phyloP scores from a whole-genome alignment of 768 basidiomycete species.

The Mycena sanguinolenta region DNA sequence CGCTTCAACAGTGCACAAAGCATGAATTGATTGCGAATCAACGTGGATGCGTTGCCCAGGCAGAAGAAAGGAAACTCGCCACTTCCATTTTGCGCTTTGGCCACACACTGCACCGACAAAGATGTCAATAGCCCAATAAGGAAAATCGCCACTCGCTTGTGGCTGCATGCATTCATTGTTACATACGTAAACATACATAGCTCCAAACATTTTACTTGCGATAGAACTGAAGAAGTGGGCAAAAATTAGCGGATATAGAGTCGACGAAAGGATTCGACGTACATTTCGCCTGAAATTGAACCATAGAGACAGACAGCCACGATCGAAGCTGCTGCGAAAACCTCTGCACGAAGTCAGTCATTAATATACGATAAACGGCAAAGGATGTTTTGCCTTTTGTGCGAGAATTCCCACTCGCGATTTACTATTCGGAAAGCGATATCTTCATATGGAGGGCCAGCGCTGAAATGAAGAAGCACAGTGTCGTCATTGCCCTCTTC shows the following conservation, averaged over 20 bases:
- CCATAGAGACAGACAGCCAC: slow-evolving; percentile 95
- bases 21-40: slow-evolving; percentile 16
- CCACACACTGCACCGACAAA: neutral
- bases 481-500: slow-evolving; percentile 97
- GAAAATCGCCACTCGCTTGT: slow-evolving; percentile 15
- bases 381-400: slow-evolving; percentile 77
- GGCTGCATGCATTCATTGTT: neutral
- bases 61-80: neutral
- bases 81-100: neutral
- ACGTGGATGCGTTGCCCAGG: neutral
- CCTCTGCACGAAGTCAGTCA: slow-evolving; percentile 65
- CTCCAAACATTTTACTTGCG: slow-evolving; percentile 69
- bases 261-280: slow-evolving; percentile 49
- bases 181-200: slow-evolving; percentile 18
- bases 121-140: slow-evolving; percentile 2
- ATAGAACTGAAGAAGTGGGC: slow-evolving; percentile 70
- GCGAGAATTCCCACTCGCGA: slow-evolving; percentile 98
- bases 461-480: slow-evolving; percentile 91
- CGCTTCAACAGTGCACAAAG: slow-evolving; percentile 20
- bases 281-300: slow-evolving; percentile 97
- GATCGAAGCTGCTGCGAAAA: slow-evolving; percentile 96
- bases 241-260: slow-evolving; percentile 30
- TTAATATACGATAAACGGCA: slow-evolving; percentile 5
- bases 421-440: slow-evolving; percentile 99
- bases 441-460: slow-evolving; percentile 98